Evolutionary conservation across 2,329 filamentous ascomycete species (phyloP), one percentile per base, ranked within the genome.

Genomic region (Talaromyces albobiverticillius): DNA sequence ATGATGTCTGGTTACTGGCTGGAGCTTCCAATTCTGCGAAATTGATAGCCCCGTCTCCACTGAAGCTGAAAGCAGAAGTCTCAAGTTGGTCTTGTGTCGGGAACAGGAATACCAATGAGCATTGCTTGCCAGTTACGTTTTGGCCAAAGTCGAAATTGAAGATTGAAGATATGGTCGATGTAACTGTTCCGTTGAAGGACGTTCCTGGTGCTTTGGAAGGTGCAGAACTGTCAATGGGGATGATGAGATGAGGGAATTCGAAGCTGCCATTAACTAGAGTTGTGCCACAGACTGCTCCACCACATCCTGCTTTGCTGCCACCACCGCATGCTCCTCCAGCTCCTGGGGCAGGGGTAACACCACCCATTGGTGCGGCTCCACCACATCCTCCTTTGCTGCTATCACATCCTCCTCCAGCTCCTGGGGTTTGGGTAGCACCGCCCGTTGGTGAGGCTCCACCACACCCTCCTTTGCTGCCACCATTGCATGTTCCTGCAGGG

Each of bases 101-200:
- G 70, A 88, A 81, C 42, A 87, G 74, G 79, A 89, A 89, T 54
- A 84, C 73, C 8, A 88, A 73, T 53, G 77, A 80, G 73, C 86
- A 89, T 63, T 81, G 81, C 70, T 82, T 82, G 60, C 81, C 82
- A 8, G 73, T 61, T 61, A 82, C 77, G 4, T 71, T 68, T 3
- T 68, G 58, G 1, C 81, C 81, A 41, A 89, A 81, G 63, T 87
- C 83, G 70, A 89, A 89, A 74, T 87, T 87, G 79, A 86, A 88
- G 63, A 88, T 79, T 11, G 80, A 79, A 9, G 80, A 81, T 46
- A 81, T 68, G 18, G 69, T 73, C 16, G 75, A 68, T 11, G 79
- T 80, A 34, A 86, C 73, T 10, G 78, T 76, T 51, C 83, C 84
- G 59, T 81, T 79, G 70, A 74, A 80, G 1, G 76, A 77, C 2